Evolutionary conservation across 768 basidiomycete species (phyloP), one percentile per base, ranked within the genome.

Genomic region (Tricholoma bakamatsutake): DNA sequence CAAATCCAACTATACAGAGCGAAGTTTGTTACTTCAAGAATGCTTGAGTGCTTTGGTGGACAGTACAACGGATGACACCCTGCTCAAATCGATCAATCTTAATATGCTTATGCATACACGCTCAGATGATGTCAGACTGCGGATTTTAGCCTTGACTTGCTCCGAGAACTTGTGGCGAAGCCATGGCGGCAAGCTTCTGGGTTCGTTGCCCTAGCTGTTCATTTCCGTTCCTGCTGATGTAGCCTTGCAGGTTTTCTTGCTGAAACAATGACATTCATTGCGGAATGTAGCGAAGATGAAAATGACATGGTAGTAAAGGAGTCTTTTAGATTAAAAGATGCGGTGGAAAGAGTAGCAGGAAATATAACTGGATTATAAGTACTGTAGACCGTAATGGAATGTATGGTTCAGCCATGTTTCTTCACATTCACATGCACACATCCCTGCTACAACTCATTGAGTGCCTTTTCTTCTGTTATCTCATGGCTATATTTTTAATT

Each of bases 41-140:
- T 80, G 82, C 57, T 73, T 90, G 5, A 71, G 70, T 43, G 78
- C 82, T 1, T 71, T 89, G 7, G 74, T 79, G 1, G 84, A 84
- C 17, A 72, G 61, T 34, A 76, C 77, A 34, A 71, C 74, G 17
- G 79, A 79, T 63, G 85, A 87, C 64, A 75, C 78, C 34, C 67
- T 89, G 15, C 81, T 95, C 60, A 96, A 97, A 68, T 66, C 76
- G 8, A 74, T 97, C 69, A 98, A 98, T 73, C 76, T 91, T 18
- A 79, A 84, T 54, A 66, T 98, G 28, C 80, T 97, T 52, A 90
- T 96, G 85, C 84, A 90, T 58, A 96, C 93, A 0, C 86, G 94
- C 13, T 87, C 88, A 4, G 94, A 97, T 54, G 86, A 90, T 57
- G 71, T 79, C 2, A 75, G 76, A 17, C 69, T 85, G n/a, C 82